These are phyloP conservation scores for Stenocarpella maydis DNA, from an alignment of 2,329 filamentous ascomycete species.

Conservation along the genomic window DNA sequence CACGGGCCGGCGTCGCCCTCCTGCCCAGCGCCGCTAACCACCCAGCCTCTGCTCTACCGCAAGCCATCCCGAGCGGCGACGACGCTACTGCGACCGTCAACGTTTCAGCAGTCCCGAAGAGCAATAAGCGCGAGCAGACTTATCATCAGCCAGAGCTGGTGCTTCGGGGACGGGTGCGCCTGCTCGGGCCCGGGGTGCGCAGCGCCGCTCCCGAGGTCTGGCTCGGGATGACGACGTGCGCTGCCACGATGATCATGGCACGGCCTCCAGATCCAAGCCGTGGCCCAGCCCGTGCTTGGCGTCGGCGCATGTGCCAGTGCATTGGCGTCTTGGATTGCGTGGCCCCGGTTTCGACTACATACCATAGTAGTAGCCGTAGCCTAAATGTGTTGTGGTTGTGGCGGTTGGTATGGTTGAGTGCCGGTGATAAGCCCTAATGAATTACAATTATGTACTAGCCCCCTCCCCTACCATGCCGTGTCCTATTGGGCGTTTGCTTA, in stretches of 20 bases:
- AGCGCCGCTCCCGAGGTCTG: conserved; percentile 1
- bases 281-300: not conserved
- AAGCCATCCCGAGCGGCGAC: not conserved
- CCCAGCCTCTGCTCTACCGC: conserved; percentile 7
- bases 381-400: not conserved
- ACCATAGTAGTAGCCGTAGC: too few relatives aligned
- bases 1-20: not conserved
- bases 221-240: not conserved
- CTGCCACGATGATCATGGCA: not conserved
- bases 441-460: conserved; percentile 30
- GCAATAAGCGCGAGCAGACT: too few relatives aligned
- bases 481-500: not conserved
- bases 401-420: conserved; percentile 13
- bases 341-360: not conserved
- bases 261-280: not conserved
- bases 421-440: conserved; percentile 16
- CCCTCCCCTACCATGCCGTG: not conserved
- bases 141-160: too few relatives aligned
- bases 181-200: not conserved
- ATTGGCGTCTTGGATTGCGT: conserved; percentile 16
- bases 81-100: conserved; percentile 2
- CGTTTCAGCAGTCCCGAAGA: not conserved
- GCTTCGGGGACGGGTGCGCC: not conserved
- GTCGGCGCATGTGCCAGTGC: conserved; percentile 4
- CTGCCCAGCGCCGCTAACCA: too few relatives aligned